phyloP scores from a whole-genome alignment of 2,329 filamentous ascomycete genomes.

The Pseudogymnoascus sp. region DNA sequence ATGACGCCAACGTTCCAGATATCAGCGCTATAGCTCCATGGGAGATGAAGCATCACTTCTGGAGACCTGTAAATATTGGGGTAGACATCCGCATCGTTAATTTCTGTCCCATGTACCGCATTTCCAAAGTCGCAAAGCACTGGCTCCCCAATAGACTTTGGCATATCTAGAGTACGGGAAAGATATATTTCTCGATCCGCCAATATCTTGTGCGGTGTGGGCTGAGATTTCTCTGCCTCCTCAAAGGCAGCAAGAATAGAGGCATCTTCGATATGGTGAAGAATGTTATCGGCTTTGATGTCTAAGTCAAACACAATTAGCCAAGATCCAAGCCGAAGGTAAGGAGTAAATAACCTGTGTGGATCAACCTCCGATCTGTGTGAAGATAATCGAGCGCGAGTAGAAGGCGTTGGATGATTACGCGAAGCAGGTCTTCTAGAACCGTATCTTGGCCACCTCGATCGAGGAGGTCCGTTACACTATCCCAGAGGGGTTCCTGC shows the following conservation, averaged over 20 bases:
- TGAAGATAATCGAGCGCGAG: slow-evolving; percentile 39
- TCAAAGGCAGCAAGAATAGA: slow-evolving; percentile 32
- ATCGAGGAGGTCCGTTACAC: slow-evolving; percentile 31
- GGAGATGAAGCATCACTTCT: slow-evolving; percentile 37
- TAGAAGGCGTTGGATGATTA: slow-evolving; percentile 33
- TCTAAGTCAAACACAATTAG: slow-evolving; percentile 22
- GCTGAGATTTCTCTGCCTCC: slow-evolving; percentile 31
- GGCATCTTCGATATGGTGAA: slow-evolving; percentile 31
- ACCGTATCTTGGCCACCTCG: slow-evolving; percentile 33
- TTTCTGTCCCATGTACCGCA: slow-evolving; percentile 29
- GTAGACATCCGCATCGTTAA: slow-evolving; percentile 31
- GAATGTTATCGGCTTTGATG: slow-evolving; percentile 41
- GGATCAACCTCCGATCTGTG: slow-evolving; percentile 36
- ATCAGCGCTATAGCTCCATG: slow-evolving; percentile 19
- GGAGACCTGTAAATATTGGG: slow-evolving; percentile 33
- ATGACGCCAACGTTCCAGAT: slow-evolving; percentile 21
- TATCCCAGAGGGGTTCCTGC: slow-evolving; percentile 37
- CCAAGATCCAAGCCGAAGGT: slow-evolving; percentile 8
- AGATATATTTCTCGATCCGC: slow-evolving; percentile 35
- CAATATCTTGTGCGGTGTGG: slow-evolving; percentile 34
- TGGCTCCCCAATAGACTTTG: slow-evolving; percentile 26
- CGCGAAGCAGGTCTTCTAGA: slow-evolving; percentile 27
- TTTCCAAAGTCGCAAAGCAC: slow-evolving; percentile 43
- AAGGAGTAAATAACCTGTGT: slow-evolving; percentile 31
- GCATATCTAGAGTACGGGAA: slow-evolving; percentile 32